Base-by-base conservation (phyloP, 257 asterid species). In the Eustoma russellianum region DNA sequence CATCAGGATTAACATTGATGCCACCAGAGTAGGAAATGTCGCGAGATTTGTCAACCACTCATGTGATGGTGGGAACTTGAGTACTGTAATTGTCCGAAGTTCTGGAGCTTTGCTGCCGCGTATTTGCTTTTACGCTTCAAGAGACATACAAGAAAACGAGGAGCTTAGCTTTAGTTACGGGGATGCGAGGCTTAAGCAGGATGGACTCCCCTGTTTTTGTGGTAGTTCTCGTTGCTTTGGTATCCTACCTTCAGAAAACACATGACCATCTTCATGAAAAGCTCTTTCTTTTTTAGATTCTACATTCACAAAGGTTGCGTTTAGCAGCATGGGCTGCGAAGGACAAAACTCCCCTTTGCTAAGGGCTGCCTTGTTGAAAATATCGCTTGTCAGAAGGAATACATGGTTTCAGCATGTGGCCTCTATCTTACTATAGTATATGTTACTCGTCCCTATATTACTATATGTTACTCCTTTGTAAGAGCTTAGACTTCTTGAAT, bases 11-110 rank as follows among this genome's bases (percentile, higher is more conserved):
- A 91, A 91, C 67, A 77, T 87, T 55, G 98, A 91, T 50, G 98
- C 92, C 59, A 87, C 98, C 38, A 69, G 71, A 46, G 70, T 75
- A 6, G 98, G 96, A 5, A 91, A 84, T 47, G 55, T 84, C 14
- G 92, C 96, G 1, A 72, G 96, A 49, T 91, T 91, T 70, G 78
- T 91, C 33, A 91, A 91, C 74, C 98, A 91, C 59, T 91, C 94
- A 1, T 91, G 96, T 44, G 95, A 87, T 59, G 98, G 96, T 17
- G 98, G 98, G 18, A 91, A 87, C 65, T 75, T 84, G 0, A 77
- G 70, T 48, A 62, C 85, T 0, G 64, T 52, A 50, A 64, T 91
- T 28, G 70, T 84, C 41, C 90, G 96, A 57, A 77, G 85, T 57
- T 78, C 87, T 9, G 98, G 98, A 43, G 83, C 96, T 53, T 50